A percentile compares a stretch with the other conserved stretches of the same genome.
Conservation (phyloP, 1,284 basidiomycete species). For the Boletus chippewaensis region DNA sequence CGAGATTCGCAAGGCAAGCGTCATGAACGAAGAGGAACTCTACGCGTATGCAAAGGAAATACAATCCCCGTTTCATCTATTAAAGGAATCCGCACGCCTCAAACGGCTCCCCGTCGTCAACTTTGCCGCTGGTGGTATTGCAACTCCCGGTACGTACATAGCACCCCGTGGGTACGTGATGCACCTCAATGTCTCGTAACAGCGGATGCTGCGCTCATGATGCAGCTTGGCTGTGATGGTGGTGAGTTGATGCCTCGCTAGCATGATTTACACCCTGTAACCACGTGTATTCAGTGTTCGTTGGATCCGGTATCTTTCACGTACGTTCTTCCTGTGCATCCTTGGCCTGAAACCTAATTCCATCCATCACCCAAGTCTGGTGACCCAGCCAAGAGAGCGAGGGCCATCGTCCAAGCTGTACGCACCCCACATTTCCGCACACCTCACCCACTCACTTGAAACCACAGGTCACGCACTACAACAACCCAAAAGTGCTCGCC, state of each 20-base stretch:
- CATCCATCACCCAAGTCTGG: constrained; percentile 56
- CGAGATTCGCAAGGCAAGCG: constrained; percentile 81
- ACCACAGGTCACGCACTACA: constrained; percentile 83
- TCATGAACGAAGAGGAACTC: constrained; percentile 93
- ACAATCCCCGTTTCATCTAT: constrained; percentile 92
- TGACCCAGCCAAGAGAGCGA: constrained; percentile 90
- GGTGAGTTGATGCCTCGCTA: constrained; percentile 44
- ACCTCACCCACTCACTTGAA: constrained; percentile 7
- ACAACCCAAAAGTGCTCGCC: constrained; percentile 82
- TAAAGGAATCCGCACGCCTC: constrained; percentile 93
- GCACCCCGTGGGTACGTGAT: not conserved
- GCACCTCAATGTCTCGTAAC: constrained; percentile 1
- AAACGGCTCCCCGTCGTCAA: constrained; percentile 93
- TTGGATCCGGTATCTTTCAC: constrained; percentile 93
- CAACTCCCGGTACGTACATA: constrained; percentile 72
- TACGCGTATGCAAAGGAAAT: constrained; percentile 93
- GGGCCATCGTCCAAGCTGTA: constrained; percentile 96
- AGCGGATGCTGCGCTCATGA: constrained; percentile 98
- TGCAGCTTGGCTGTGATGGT: constrained; percentile 98
- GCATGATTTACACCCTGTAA: constrained; percentile 9
- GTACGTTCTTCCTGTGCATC: constrained; percentile 41
- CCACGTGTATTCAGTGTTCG: constrained; percentile 56
- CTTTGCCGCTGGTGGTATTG: constrained; percentile 95
- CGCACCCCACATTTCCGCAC: constrained; percentile 20
- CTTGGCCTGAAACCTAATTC: constrained; percentile 1